Evolutionary conservation across 768 basidiomycete species (phyloP), one percentile per base, ranked within the genome.

Genomic region (Lanmaoa pseudosensibilis): DNA sequence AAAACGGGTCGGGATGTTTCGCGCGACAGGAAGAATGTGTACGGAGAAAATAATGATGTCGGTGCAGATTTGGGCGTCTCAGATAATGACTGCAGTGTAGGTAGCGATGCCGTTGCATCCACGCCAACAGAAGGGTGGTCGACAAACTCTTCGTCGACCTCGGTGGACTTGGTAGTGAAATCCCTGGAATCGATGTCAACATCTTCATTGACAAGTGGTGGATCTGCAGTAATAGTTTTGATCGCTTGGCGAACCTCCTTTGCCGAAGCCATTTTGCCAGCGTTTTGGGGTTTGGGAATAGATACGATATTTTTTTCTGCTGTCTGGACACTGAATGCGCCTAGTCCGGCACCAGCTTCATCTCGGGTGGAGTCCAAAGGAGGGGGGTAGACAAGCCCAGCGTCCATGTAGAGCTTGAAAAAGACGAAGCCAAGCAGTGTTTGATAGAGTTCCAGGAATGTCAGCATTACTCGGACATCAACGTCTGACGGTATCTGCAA

Each of bases 361-460:
- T 96, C 92, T 66, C 91, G 91, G 61, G 79, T 81, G 33, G 73
- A 65, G 68, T 99, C 94, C 57, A 97, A 69, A 13, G 92, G 90
- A 0, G 97, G 96, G n/a, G 97, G 97, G 68, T 99, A 99, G 27
- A 93, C 85, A 46, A 98, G 80, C 59, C 91, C 91, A 37, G 82
- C 82, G 68, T 98, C 94, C n/a, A 90, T 88, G 76, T 94, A 99
- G n/a, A 99, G 84, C 76, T 96, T 97, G 83, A 94, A 99, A 69
- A 97, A 86, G 21, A 94, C 89, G 68, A 99, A 99, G 7, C 92
- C 93, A 30, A 98, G 85, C 10, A 98, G 77, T 1, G 96, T 98
- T 74, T 98, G 94, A 74, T 99, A 98, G 11, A 99, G 83, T 72
- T 99, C 97, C 65, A 99, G 77, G 78, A 99, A 99, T 8, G 97